phyloP scores from a whole-genome alignment of 495 filamentous ascomycete genomes.

The Beverwykella pulmonaria region DNA sequence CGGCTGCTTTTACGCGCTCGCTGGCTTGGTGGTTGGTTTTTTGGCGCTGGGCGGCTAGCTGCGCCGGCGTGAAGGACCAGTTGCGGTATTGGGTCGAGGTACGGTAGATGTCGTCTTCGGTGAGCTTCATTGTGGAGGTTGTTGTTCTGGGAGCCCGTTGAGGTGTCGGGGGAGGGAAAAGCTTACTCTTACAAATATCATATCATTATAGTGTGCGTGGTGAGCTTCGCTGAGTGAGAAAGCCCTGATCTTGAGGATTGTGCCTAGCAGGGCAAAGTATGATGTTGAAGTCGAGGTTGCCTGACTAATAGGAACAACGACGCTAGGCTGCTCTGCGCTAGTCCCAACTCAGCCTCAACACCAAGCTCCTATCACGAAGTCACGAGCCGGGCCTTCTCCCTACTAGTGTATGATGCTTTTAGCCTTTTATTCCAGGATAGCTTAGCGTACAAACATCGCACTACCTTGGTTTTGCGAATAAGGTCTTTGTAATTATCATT shows the following conservation, averaged over 20 bases:
- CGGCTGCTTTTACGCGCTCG: conserved; percentile 67
- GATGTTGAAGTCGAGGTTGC: no score
- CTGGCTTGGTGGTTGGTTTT: conserved; percentile 75
- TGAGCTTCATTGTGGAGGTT: conserved; percentile 51
- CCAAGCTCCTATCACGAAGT: no score
- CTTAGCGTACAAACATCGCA: no score
- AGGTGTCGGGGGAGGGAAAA: background rate
- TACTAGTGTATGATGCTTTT: background rate
- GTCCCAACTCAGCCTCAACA: background rate
- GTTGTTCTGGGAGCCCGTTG: no score
- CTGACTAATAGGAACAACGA: no score
- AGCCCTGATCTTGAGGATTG: no score
- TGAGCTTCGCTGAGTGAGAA: background rate
- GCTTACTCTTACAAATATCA: background rate
- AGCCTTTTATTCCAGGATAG: no score
- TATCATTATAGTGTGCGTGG: background rate
- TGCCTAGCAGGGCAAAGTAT: no score
- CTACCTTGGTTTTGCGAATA: no score
- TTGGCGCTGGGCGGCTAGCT: conserved; percentile 67
- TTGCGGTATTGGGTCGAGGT: conserved; percentile 83
- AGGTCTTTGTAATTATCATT: no score
- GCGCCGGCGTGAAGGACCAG: conserved; percentile 86
- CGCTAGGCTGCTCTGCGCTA: no score
- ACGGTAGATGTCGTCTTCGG: conserved; percentile 90
- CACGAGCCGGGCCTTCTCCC: background rate